A percentile compares a stretch with the other conserved stretches of the same genome.
Conservation (phyloP, 108 stramenopile genomes). For the Parmales sp. region DNA sequence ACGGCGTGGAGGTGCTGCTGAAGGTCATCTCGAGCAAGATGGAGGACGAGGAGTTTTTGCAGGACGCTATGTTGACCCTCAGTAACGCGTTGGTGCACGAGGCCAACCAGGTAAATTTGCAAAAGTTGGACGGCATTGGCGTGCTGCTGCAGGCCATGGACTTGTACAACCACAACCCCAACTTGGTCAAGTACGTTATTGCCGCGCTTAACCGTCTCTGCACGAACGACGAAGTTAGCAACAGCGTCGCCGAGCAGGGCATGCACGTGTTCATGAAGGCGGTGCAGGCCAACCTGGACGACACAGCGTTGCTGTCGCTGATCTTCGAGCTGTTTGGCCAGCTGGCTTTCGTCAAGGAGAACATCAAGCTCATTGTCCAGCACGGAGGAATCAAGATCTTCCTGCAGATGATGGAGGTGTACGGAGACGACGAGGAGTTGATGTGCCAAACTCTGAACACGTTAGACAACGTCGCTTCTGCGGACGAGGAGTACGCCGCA, state of each 20-base stretch:
- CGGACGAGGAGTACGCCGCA: conserved; percentile 19
- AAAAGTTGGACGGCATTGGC: background rate
- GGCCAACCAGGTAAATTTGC: background rate
- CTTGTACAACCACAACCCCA: background rate
- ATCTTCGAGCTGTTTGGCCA: conserved; percentile 17
- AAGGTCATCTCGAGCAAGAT: background rate
- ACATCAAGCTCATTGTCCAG: conserved; percentile 10
- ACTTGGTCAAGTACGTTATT: conserved; percentile 5
- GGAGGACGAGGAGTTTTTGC: conserved; percentile 16
- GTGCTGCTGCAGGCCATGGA: background rate
- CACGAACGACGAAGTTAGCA: conserved; percentile 5
- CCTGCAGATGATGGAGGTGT: conserved; percentile 14
- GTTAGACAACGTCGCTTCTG: conserved; percentile 17
- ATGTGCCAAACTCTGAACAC: conserved; percentile 11
- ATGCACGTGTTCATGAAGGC: conserved; percentile 11
- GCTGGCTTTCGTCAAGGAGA: conserved; percentile 18
- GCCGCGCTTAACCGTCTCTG: conserved; percentile 4
- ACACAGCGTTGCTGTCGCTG: background rate
- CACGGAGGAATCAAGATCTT: conserved; percentile 13
- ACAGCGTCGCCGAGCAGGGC: conserved; percentile 5
- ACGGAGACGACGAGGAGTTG: conserved; percentile 4
- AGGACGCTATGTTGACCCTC: background rate
- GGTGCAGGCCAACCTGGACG: background rate
- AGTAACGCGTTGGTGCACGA: background rate
- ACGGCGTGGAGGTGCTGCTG: background rate